A percentile compares a stretch with the other conserved stretches of the same genome.
These are phyloP conservation scores for Pythium rhizo-oryzae DNA, from an alignment of 352 stramenopile species.

Conservation along the genomic window DNA sequence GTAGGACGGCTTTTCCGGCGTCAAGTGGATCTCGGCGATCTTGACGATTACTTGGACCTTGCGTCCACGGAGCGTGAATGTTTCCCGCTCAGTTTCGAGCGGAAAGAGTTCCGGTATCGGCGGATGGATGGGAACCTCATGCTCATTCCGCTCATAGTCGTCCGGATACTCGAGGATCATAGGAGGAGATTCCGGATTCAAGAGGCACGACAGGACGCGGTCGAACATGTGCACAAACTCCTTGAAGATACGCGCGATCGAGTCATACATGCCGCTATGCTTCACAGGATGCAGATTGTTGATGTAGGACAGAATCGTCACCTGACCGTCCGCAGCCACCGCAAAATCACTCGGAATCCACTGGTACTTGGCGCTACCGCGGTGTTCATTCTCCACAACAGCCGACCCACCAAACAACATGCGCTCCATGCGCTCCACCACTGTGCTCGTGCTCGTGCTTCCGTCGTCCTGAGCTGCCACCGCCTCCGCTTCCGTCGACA, in stretches of 20 bases:
- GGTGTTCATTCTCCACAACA: constrained; percentile 23
- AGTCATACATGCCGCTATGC: constrained; percentile 27
- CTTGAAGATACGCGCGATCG: constrained; percentile 28
- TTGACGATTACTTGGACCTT: constrained; percentile 43
- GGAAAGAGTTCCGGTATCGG: constrained; percentile 20
- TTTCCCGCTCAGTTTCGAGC: background rate
- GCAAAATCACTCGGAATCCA: constrained; percentile 37
- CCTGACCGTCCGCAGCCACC: constrained; percentile 18
- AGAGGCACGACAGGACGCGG: constrained; percentile 16
- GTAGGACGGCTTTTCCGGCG: constrained; percentile 36
- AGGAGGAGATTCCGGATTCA: background rate
- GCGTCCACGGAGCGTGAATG: constrained; percentile 14
- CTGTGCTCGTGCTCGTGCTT: constrained; percentile 21
- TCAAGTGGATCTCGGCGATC: constrained; percentile 35
- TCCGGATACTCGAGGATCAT: background rate
- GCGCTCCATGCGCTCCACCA: constrained; percentile 32
- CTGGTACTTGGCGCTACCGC: constrained; percentile 22
- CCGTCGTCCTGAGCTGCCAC: too few species aligned
- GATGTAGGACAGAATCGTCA: constrained; percentile 35
- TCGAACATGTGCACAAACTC: constrained; percentile 37
- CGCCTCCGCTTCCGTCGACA: too few species aligned
- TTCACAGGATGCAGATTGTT: constrained; percentile 40
- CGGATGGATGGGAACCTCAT: constrained; percentile 13
- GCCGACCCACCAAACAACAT: constrained; percentile 28
- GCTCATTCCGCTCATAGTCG: constrained; percentile 24